Base-by-base conservation (phyloP, 345 rosid species). In the Mallotus nudiflorus region DNA sequence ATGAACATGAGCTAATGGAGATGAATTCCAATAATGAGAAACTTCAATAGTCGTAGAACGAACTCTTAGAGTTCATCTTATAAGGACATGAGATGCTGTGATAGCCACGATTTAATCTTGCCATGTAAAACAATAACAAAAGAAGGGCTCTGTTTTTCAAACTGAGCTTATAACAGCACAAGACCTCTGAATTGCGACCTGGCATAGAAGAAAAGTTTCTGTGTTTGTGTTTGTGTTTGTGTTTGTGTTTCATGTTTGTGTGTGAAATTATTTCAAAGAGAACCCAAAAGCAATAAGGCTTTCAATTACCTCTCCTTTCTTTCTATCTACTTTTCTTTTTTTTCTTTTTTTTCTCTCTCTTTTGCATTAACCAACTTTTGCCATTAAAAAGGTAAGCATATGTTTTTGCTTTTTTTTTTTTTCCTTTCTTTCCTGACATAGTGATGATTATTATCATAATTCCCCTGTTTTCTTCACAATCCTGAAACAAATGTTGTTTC, bases 11-110 rank as follows among this genome's bases (percentile, higher is more conserved):
- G 75, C 87, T 94, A 52, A 82, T 88, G 78, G 98, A 94, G 81
- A 88, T 90, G 93, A 94, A 90, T 74, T 91, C 97, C 22, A 94
- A 94, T 76, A 79, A 91, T 80, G 98, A 88, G 85, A 88, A 83
- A 81, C 98, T 94, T 78, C 89, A 81, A 68, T 91, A 86, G 78
- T 78, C 92, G 28, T 89, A 86, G 80, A 94, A 90, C 72, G 98
- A 94, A 81, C 97, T 94, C 37, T 81, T 94, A 64, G 98, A 91
- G 82, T 94, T 91, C 80, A 94, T n/a, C n/a, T n/a, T n/a, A n/a
- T n/a, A n/a, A n/a, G n/a, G n/a, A n/a, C n/a, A n/a, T n/a, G n/a
- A n/a, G n/a, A n/a, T n/a, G n/a, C n/a, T n/a, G n/a, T n/a, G n/a
- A n/a, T n/a, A n/a, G n/a, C n/a, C n/a, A n/a, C n/a, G n/a, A n/a